These are phyloP conservation scores for Spathaspora girioi DNA, from an alignment of 805 yeast species.

Conservation along the genomic window DNA sequence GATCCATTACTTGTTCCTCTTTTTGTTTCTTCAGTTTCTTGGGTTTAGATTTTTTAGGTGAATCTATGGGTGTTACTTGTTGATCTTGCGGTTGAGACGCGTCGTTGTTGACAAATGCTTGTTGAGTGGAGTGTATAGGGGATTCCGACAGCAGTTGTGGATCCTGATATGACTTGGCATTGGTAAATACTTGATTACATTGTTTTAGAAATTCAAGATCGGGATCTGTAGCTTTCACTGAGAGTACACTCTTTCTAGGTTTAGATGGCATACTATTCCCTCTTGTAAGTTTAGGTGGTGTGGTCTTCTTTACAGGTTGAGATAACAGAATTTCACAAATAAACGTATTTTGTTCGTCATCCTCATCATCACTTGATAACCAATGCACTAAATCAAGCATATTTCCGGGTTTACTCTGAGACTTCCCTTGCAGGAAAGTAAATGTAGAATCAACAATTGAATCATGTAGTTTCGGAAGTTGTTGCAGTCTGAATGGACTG, in stretches of 20 bases:
- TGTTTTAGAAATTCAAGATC: not conserved
- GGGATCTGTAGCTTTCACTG: too few relatives aligned
- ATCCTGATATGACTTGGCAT: not conserved
- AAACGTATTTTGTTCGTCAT: not conserved
- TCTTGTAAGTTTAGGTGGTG: not conserved
- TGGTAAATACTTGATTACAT: not conserved
- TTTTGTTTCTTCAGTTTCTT: not conserved
- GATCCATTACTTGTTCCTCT: not conserved
- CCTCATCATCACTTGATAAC: conserved; percentile 6
- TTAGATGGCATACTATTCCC: too few relatives aligned
- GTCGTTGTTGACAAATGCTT: too few relatives aligned
- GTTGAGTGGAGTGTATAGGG: too few relatives aligned
- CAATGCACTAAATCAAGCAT: conserved; percentile 5
- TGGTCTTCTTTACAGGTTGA: not conserved
- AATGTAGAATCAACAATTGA: conserved; percentile 17
- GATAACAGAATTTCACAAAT: too few relatives aligned
- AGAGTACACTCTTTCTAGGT: too few relatives aligned
- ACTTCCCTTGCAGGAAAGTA: conserved; percentile 8
- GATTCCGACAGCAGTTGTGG: too few relatives aligned
- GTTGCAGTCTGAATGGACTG: not conserved
- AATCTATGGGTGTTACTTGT: not conserved
- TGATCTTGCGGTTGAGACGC: too few relatives aligned
- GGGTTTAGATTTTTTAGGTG: not conserved
- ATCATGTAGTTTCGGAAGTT: conserved; percentile 6
- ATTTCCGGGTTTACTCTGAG: not conserved